Evolutionary conservation across 176 grass and related monocot genomes (phyloP).

Genomic region (Elymus sibiricus): DNA sequence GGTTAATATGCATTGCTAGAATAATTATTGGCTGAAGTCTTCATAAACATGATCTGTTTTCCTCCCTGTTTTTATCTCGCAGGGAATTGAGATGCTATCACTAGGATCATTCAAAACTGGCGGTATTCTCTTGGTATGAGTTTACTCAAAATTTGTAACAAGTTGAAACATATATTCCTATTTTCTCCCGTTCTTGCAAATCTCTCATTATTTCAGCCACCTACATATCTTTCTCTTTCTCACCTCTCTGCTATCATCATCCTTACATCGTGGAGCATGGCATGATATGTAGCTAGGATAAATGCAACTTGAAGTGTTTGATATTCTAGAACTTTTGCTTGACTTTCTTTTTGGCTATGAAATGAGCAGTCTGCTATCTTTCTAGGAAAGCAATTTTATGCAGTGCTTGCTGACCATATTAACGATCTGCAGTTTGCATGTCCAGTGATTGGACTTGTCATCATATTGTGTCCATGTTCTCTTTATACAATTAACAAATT

Average conservation of each 20-base stretch:
- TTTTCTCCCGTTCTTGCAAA: not conserved
- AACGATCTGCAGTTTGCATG: not conserved
- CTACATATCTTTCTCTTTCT: not conserved
- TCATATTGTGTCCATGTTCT: not conserved
- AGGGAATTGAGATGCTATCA: constrained; percentile 97
- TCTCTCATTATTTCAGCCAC: not conserved
- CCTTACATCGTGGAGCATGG: not conserved
- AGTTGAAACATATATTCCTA: not conserved
- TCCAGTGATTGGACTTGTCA: not conserved
- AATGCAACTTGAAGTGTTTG: not conserved
- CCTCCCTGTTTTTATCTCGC: constrained; percentile 4
- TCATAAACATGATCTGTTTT: not conserved
- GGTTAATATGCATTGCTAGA: not conserved
- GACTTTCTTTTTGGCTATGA: not conserved
- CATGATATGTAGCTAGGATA: not conserved
- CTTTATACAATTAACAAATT: not conserved
- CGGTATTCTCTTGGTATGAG: constrained; percentile 88
- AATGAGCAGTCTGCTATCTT: not conserved
- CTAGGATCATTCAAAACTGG: constrained; percentile 97
- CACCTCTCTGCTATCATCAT: not conserved
- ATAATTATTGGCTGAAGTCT: not conserved
- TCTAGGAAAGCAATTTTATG: not conserved
- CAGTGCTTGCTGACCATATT: not conserved
- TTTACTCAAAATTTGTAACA: not conserved
- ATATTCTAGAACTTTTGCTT: not conserved